Conservation (phyloP, 2,329 filamentous ascomycete genomes). For the Aspergillus sp. region DNA sequence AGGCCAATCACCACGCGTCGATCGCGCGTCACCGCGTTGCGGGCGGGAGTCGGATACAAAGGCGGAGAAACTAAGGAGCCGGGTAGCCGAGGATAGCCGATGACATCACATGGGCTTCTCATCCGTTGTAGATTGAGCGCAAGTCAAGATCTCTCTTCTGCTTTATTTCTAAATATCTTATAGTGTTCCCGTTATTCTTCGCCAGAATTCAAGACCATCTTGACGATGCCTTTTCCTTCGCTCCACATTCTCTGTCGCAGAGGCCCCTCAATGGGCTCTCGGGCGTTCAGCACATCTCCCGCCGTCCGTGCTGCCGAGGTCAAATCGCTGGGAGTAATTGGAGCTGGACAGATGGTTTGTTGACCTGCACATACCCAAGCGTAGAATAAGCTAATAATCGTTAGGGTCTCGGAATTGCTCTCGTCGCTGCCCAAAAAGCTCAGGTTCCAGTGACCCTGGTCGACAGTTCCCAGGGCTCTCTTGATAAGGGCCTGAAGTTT, state of each 20-base stretch:
- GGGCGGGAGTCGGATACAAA: slow-evolving; percentile 3
- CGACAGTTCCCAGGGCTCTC: slow-evolving; percentile 77
- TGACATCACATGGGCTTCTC: slow-evolving; percentile 25
- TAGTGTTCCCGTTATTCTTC: neutral
- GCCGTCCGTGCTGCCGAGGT: slow-evolving; percentile 68
- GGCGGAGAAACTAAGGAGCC: slow-evolving; percentile 18
- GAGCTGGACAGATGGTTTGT: slow-evolving; percentile 91
- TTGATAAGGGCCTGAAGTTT: slow-evolving; percentile 88
- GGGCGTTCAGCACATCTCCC: slow-evolving; percentile 70
- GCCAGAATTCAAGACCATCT: slow-evolving; percentile 9
- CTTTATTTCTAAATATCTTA: neutral
- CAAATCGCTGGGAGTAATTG: slow-evolving; percentile 85
- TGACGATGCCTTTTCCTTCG: slow-evolving; percentile 35
- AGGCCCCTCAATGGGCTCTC: slow-evolving; percentile 37
- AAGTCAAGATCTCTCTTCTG: neutral
- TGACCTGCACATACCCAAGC: neutral
- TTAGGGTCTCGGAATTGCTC: slow-evolving; percentile 90
- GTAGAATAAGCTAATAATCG: neutral
- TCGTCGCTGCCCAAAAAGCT: slow-evolving; percentile 85
- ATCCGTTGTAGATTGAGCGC: neutral
- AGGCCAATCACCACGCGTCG: slow-evolving; percentile 26
- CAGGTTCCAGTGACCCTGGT: slow-evolving; percentile 81
- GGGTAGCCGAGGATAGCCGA: slow-evolving; percentile 32
- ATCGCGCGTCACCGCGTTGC: slow-evolving; percentile 31
- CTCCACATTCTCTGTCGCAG: slow-evolving; percentile 32